These are phyloP conservation scores for Brasenia schreberi DNA, from an alignment of 164 flowering plant genomes.

Conservation along the genomic window DNA sequence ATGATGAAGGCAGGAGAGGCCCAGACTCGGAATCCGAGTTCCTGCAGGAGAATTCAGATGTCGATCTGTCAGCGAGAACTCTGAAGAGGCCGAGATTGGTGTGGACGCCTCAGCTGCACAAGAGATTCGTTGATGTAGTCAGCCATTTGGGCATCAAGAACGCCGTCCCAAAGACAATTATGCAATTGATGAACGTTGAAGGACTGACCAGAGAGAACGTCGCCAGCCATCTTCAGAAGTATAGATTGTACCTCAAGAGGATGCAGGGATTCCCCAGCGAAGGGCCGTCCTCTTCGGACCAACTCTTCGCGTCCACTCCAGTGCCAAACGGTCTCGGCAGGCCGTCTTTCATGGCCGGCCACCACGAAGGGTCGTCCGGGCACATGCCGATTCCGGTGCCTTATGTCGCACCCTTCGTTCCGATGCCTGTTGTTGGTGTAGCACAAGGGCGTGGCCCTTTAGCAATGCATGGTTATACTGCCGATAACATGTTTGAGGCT, in stretches of 20 bases:
- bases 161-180: conserved; percentile 93
- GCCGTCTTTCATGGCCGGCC: background rate
- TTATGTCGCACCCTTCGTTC: conserved; percentile 12
- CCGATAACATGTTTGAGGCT: background rate
- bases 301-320: conserved; percentile 48
- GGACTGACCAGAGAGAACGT: conserved; percentile 91
- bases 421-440: conserved; percentile 23
- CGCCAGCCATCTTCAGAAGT: conserved; percentile 94
- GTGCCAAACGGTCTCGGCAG: conserved; percentile 34
- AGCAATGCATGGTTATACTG: background rate
- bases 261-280: conserved; percentile 53
- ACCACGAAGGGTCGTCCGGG: conserved; percentile 14
- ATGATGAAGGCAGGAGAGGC: conserved; percentile 25
- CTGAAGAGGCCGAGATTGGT: conserved; percentile 68
- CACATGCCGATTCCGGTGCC: conserved; percentile 34
- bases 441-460: conserved; percentile 27
- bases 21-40: conserved; percentile 23
- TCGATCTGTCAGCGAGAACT: conserved; percentile 23
- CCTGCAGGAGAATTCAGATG: conserved; percentile 7
- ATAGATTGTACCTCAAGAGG: conserved; percentile 73
- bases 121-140: conserved; percentile 89
- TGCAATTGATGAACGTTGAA: conserved; percentile 98
- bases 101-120: conserved; percentile 96
- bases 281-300: conserved; percentile 50
- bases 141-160: conserved; percentile 74